Percentiles rank a stretch among this genome's conserved stretches.
These are phyloP conservation scores for Xerocomus cyaneibrunnescens DNA, from an alignment of 1,284 basidiomycete species.

Conservation along the genomic window DNA sequence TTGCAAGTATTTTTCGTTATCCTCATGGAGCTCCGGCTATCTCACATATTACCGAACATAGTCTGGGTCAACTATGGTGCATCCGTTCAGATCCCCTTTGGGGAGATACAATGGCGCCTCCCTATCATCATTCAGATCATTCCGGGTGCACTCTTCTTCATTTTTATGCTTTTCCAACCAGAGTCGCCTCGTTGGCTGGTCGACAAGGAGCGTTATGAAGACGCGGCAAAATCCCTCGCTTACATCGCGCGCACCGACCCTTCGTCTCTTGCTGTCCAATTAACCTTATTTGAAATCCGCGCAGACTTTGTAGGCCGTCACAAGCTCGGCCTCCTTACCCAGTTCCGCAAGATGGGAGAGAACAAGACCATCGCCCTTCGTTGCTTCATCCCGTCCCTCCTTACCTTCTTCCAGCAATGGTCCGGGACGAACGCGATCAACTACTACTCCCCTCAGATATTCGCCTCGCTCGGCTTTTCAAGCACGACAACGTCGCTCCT, in stretches of 20 bases:
- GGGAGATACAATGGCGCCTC: conserved; percentile 52
- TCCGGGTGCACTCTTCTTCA: conserved; percentile 48
- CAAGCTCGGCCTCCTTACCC: conserved; percentile 37
- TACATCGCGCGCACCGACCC: conserved; percentile 43
- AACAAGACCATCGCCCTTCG: conserved; percentile 44
- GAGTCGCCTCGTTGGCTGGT: conserved; percentile 66
- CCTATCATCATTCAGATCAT: conserved; percentile 55
- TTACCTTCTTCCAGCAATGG: conserved; percentile 61
- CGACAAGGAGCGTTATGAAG: conserved; percentile 50
- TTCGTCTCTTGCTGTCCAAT: conserved; percentile 43
- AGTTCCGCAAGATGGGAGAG: conserved; percentile 46
- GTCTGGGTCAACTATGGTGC: conserved; percentile 52
- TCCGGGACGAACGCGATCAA: conserved; percentile 62
- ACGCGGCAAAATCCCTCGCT: conserved; percentile 50
- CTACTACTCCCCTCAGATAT: conserved; percentile 52
- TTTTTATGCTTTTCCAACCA: conserved; percentile 50
- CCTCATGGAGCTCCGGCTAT: conserved; percentile 1
- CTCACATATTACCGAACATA: conserved; percentile 6
- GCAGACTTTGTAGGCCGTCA: conserved; percentile 48
- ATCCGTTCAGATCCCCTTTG: conserved; percentile 36
- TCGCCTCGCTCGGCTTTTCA: conserved; percentile 53
- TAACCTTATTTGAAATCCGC: conserved; percentile 53
- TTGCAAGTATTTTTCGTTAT: conserved; percentile 38
- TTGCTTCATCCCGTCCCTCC: conserved; percentile 51
- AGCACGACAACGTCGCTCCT: conserved; percentile 52